These are phyloP conservation scores for Breynia disticha DNA, from an alignment of 441 rosid species.

Conservation along the genomic window DNA sequence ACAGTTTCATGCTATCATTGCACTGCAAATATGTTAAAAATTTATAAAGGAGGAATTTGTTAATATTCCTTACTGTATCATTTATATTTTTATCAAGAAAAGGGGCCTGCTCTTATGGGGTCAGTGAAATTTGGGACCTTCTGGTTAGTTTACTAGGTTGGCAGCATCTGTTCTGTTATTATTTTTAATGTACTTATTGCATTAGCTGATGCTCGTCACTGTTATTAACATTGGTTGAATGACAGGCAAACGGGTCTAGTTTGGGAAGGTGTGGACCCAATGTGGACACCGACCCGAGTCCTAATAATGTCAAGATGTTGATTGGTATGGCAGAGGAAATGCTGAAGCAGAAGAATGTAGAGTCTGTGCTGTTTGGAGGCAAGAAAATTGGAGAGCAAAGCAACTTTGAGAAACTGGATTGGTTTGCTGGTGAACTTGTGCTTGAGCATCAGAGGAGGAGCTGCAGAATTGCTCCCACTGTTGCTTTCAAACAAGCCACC, in stretches of 20 bases:
- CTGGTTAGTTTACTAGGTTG: background rate
- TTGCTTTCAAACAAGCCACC: slow-evolving; percentile 81
- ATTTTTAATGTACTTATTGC: background rate
- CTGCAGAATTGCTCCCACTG: slow-evolving; percentile 90
- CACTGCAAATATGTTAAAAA: background rate
- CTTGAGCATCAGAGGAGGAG: slow-evolving; percentile 91
- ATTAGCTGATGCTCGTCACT: slow-evolving; percentile 4
- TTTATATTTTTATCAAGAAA: background rate
- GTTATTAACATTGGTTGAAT: slow-evolving; percentile 10
- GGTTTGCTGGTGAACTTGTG: slow-evolving; percentile 81
- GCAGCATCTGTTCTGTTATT: too few species aligned
- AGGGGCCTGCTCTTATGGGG: background rate
- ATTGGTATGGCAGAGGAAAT: slow-evolving; percentile 68
- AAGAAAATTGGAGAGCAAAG: slow-evolving; percentile 61
- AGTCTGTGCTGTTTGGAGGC: slow-evolving; percentile 82
- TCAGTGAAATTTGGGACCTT: background rate
- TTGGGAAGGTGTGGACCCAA: slow-evolving; percentile 50
- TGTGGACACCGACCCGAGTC: slow-evolving; percentile 67
- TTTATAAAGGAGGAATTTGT: background rate
- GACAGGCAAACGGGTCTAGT: slow-evolving; percentile 80
- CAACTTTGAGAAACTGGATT: slow-evolving; percentile 77
- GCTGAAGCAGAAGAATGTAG: slow-evolving; percentile 91
- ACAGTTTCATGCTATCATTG: too few species aligned
- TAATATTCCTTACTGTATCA: background rate
- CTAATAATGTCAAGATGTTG: slow-evolving; percentile 59